Evolutionary conservation across 495 filamentous ascomycete species (phyloP), one percentile per base, ranked within the genome.

Genomic region (Corynascus novoguineensis): DNA sequence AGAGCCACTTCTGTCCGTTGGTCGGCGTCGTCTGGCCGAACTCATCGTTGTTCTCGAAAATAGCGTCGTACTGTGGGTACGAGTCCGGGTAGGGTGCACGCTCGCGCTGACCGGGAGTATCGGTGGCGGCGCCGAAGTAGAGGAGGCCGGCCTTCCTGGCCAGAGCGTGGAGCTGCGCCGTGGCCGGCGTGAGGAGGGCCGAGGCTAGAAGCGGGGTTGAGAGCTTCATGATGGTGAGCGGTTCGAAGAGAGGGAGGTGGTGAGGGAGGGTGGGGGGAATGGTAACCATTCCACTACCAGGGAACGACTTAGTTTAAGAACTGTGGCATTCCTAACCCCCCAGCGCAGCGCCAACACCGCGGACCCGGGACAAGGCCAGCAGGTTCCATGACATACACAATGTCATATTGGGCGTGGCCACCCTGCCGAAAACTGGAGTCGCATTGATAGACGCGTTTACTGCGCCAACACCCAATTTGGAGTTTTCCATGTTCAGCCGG

Each of bases 1-100:
- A 70, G 53, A 78, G 70, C 78, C 79, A 81, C 42, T 81, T 81
- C 67, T 73, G 69, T 14, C 73, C 74, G 64, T 82, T 82, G 27
- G 74, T 70, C 14, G 78, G 79, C 0, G 78, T 81, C 1, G 76
- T 71, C 64, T 77, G 73, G 24, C 78, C 78, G 58, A 82, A 82
- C 53, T 77, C 71, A 22, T 65, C 61, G 0, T 62, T 64, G 51
- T 77, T 64, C 38, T 60, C 65, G 27, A 79, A 64, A 47, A 76
- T 74, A 32, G 59, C 53, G 63, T 69, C 54, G 47, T 71, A 69
- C 38, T 65, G 51, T 27, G 60, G 15, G 55, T 63, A 68, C 10
- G 58, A 58, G 38, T 62, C 40, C 50, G 67, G 60, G 41, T 52
- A 60, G 17, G 62, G 57, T 4, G 64, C 64, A 37, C 78, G 71